Evolutionary conservation across 768 basidiomycete species (phyloP).

Genomic region (Trametes maxima): DNA sequence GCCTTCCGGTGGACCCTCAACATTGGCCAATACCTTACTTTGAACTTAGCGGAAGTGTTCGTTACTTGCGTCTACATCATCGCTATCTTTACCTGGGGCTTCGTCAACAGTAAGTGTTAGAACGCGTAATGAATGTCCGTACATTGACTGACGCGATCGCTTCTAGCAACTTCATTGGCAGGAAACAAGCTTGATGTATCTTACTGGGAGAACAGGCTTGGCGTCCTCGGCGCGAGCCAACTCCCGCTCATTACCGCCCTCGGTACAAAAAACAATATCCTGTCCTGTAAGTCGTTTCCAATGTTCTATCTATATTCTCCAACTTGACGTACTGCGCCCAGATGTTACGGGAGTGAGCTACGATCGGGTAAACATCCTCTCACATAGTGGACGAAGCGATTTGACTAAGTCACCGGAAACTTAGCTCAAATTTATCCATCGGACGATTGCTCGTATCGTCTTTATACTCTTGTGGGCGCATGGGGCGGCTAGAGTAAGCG

Average conservation of each 20-base stretch:
- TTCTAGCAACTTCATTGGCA: conserved; percentile 29
- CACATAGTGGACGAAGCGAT: not conserved
- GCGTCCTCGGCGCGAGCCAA: conserved; percentile 48
- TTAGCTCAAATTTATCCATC: conserved; percentile 48
- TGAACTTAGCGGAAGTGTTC: conserved; percentile 41
- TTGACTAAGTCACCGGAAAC: not conserved
- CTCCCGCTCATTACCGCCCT: conserved; percentile 58
- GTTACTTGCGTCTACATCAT: conserved; percentile 38
- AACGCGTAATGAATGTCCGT: not conserved
- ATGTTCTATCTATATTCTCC: not conserved
- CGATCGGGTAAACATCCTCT: conserved; percentile 40
- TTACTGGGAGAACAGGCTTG: conserved; percentile 41
- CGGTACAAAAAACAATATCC: conserved; percentile 62
- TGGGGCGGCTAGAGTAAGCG: conserved; percentile 18
- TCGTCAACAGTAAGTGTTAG: conserved; percentile 29
- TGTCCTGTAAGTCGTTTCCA: conserved; percentile 36
- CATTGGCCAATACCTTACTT: conserved; percentile 32
- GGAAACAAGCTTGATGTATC: conserved; percentile 26
- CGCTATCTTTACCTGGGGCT: conserved; percentile 32
- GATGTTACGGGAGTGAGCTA: conserved; percentile 55
- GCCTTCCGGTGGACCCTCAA: conserved; percentile 36
- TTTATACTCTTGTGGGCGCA: conserved; percentile 55
- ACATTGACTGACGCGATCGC: not conserved
- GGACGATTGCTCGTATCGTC: conserved; percentile 49
- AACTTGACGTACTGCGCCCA: conserved; percentile 20